phyloP scores from a whole-genome alignment of 192 early-diverging fungal species.

The Coemansia sp. region DNA sequence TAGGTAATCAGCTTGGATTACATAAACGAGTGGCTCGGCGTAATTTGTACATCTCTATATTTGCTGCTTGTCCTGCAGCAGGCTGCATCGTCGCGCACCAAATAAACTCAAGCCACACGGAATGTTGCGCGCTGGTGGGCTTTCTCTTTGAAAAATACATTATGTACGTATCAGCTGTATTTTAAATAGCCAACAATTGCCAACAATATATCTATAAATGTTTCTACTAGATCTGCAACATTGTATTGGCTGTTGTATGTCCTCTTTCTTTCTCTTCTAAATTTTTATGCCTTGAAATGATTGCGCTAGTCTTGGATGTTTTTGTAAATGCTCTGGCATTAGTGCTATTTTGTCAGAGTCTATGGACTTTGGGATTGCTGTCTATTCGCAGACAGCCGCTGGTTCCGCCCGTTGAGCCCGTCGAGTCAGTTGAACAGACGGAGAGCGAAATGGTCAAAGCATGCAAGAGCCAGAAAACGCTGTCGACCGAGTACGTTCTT shows the following conservation, averaged over 20 bases:
- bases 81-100: background rate
- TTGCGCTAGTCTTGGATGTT: background rate
- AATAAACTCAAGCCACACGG: background rate
- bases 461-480: background rate
- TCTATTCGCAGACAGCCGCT: background rate
- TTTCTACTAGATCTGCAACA: background rate
- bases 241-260: background rate
- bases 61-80: background rate
- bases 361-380: background rate
- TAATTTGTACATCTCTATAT: background rate
- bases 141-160: background rate
- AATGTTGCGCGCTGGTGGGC: background rate
- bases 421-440: background rate
- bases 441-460: background rate
- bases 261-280: background rate
- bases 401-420: slow-evolving; percentile 6
- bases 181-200: background rate
- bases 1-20: background rate
- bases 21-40: background rate
- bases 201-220: background rate
- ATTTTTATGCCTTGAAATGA: background rate
- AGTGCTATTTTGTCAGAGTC: slow-evolving; percentile 13
- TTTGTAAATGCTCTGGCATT: slow-evolving; percentile 12
- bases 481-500: background rate
- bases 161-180: background rate